Evolutionary conservation across 768 basidiomycete species (phyloP).

Genomic region (Pisolithus sp.): DNA sequence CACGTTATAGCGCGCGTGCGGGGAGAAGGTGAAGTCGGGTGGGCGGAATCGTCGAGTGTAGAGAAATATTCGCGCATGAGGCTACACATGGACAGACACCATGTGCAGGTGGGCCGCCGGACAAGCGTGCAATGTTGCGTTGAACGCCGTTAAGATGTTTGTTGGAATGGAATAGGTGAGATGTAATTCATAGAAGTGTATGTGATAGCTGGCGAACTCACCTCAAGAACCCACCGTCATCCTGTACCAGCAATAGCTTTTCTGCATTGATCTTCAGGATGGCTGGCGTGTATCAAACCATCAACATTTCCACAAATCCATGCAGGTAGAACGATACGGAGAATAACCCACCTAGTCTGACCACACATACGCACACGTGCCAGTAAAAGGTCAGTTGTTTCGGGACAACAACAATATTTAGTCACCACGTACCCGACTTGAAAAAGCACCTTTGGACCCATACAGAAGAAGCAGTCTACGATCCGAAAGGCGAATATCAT

Average conservation of each 20-base stretch:
- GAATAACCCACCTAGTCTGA: too few relatives aligned
- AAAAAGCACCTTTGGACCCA: constrained; percentile 98
- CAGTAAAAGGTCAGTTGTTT: background rate
- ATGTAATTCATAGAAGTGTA: too few relatives aligned
- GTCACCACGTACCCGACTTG: constrained; percentile 75
- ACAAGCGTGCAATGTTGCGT: too few relatives aligned
- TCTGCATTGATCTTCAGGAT: constrained; percentile 98
- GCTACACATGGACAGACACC: constrained; percentile 31
- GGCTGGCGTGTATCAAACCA: constrained; percentile 41
- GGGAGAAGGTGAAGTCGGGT: constrained; percentile 83
- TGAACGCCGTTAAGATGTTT: too few relatives aligned
- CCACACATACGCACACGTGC: too few relatives aligned
- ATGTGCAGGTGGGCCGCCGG: too few relatives aligned
- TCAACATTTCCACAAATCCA: background rate
- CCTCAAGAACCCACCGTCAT: constrained; percentile 97
- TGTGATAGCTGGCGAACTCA: constrained; percentile 28
- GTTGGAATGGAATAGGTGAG: too few relatives aligned
- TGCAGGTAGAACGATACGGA: background rate
- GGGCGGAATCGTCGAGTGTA: constrained; percentile 88
- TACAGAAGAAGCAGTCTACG: constrained; percentile 96
- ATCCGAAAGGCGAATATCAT: constrained; percentile 98
- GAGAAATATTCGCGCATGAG: constrained; percentile 95
- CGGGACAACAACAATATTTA: background rate
- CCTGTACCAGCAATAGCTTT: constrained; percentile 84
- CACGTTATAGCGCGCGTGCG: constrained; percentile 89